Conservation (phyloP, 345 rosid species). For the Jatropha curcas region DNA sequence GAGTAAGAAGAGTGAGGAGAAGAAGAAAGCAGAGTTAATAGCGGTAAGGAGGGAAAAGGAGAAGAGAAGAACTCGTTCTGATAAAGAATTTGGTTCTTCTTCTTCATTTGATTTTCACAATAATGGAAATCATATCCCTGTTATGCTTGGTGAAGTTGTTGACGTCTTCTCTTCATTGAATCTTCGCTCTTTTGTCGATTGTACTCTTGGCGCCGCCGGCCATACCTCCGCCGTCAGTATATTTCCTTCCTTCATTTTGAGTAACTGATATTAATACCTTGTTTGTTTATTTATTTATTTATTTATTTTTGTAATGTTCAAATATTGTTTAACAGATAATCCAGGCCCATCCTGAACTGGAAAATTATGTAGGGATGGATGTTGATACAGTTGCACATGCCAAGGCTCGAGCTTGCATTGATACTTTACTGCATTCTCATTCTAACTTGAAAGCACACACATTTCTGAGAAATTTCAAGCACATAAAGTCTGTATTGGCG, state of each 20-base stretch:
- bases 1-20: slow-evolving; percentile 8
- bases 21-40: background rate
- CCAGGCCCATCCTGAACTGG: slow-evolving; percentile 62
- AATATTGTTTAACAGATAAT: slow-evolving; percentile 53
- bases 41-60: slow-evolving; percentile 40
- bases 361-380: slow-evolving; percentile 74
- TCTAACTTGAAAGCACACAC: slow-evolving; percentile 49
- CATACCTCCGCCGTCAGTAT: slow-evolving; percentile 80
- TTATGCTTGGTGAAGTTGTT: slow-evolving; percentile 78
- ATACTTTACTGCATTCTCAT: slow-evolving; percentile 34
- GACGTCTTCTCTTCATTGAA: slow-evolving; percentile 63
- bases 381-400: slow-evolving; percentile 82
- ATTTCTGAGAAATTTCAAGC: slow-evolving; percentile 58
- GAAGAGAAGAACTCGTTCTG: slow-evolving; percentile 82
- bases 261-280: background rate
- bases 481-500: slow-evolving; percentile 48
- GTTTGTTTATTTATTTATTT: background rate
- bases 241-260: no score
- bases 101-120: background rate
- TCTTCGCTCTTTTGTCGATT: slow-evolving; percentile 70
- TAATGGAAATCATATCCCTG: slow-evolving; percentile 57
- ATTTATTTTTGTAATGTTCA: background rate
- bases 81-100: slow-evolving; percentile 39
- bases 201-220: slow-evolving; percentile 93
- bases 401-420: slow-evolving; percentile 51